phyloP scores from a whole-genome alignment of 768 basidiomycete genomes.

The Lentinula guzmanii region DNA sequence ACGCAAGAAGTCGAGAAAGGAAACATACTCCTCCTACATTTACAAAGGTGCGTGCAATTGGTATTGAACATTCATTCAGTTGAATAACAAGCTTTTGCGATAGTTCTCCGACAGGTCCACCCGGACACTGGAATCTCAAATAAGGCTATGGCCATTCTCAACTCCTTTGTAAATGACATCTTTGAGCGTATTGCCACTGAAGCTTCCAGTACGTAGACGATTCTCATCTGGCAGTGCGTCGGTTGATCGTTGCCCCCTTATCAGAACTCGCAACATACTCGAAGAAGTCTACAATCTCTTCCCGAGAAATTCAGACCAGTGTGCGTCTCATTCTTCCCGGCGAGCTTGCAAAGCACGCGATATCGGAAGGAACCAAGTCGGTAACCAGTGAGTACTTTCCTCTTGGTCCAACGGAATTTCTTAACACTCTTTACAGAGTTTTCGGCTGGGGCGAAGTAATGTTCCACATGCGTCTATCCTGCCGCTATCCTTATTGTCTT shows the following conservation, averaged over 20 bases:
- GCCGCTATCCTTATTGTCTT: conserved; percentile 6
- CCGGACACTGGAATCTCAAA: conserved; percentile 92
- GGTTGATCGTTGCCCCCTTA: not conserved
- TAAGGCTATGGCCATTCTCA: conserved; percentile 81
- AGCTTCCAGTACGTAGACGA: conserved; percentile 49
- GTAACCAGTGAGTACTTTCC: conserved; percentile 45
- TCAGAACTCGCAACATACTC: conserved; percentile 78
- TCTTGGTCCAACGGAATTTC: not conserved
- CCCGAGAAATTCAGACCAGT: conserved; percentile 82
- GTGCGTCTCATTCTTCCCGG: conserved; percentile 82
- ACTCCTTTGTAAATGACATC: conserved; percentile 83
- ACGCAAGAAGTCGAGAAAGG: conserved; percentile 73
- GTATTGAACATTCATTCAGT: not conserved
- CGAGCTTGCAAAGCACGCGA: conserved; percentile 84
- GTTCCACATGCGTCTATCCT: not conserved
- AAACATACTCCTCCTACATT: conserved; percentile 83
- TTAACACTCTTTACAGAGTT: conserved; percentile 32
- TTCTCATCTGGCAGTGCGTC: not conserved
- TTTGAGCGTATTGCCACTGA: conserved; percentile 77
- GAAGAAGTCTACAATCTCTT: conserved; percentile 90
- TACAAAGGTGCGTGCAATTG: conserved; percentile 55
- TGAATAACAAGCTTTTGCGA: not conserved
- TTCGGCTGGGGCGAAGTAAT: conserved; percentile 44
- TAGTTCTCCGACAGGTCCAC: conserved; percentile 88
- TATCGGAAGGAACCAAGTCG: conserved; percentile 77